A percentile compares a stretch with the other conserved stretches of the same genome.
Evolutionary conservation across 805 yeast genomes (phyloP).

Genomic region (Metschnikowia drakensbergensis): DNA sequence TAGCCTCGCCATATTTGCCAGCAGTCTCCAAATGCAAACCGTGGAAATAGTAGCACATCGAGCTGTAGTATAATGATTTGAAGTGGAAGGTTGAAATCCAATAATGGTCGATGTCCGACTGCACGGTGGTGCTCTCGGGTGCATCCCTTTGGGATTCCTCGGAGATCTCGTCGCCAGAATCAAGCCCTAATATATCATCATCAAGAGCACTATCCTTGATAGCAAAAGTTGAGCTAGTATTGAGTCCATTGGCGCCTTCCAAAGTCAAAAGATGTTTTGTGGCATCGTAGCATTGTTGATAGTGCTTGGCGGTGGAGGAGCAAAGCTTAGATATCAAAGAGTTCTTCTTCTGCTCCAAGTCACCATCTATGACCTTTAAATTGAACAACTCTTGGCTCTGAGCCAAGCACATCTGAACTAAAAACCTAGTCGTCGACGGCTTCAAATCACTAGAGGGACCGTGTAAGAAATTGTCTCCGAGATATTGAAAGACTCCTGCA

Average conservation of each 20-base stretch:
- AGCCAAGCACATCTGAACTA: slow-evolving; percentile 66
- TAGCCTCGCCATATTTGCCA: slow-evolving; percentile 69
- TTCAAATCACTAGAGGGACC: slow-evolving; percentile 80
- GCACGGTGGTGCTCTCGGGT: slow-evolving; percentile 16
- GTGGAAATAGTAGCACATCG: slow-evolving; percentile 59
- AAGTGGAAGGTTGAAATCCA: slow-evolving; percentile 54
- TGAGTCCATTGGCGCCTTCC: slow-evolving; percentile 12
- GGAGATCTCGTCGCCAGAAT: slow-evolving; percentile 9
- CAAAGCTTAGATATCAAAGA: slow-evolving; percentile 75
- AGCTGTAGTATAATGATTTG: slow-evolving; percentile 53
- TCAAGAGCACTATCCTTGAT: slow-evolving; percentile 28
- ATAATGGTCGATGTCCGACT: slow-evolving; percentile 30
- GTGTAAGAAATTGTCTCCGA: slow-evolving; percentile 78
- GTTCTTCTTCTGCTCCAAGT: slow-evolving; percentile 50
- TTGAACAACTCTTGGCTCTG: slow-evolving; percentile 88
- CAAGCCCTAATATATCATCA: slow-evolving; percentile 14
- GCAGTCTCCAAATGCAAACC: slow-evolving; percentile 51
- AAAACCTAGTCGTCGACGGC: slow-evolving; percentile 62
- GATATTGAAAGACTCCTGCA: slow-evolving; percentile 69
- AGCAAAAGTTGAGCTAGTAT: slow-evolving; percentile 16
- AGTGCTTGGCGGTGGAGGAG: slow-evolving; percentile 54
- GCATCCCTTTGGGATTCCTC: slow-evolving; percentile 11
- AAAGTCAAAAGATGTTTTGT: slow-evolving; percentile 25
- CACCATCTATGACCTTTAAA: slow-evolving; percentile 52
- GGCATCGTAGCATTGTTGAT: slow-evolving; percentile 47